These are phyloP conservation scores for Penicillium macrosclerotiorum DNA, from an alignment of 495 filamentous ascomycete species.

Conservation along the genomic window DNA sequence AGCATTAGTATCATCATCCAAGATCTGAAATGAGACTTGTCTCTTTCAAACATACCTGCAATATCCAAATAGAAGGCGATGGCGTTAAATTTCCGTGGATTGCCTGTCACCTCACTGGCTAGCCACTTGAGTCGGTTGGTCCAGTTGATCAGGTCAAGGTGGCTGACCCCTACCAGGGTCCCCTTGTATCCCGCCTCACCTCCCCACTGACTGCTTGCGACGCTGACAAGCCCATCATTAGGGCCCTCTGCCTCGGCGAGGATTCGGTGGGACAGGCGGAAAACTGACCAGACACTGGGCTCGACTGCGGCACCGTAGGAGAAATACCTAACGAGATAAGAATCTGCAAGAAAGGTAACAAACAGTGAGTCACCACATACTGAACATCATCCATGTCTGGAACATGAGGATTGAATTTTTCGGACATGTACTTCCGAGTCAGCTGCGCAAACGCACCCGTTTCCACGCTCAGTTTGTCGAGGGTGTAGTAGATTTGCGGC, in stretches of 20 bases:
- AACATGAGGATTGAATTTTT: constrained; percentile 77
- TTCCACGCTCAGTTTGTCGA: constrained; percentile 67
- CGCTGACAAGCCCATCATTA: constrained; percentile 93
- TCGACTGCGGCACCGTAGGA: constrained; percentile 81
- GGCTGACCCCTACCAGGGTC: constrained; percentile 82
- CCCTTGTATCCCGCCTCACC: constrained; percentile 69
- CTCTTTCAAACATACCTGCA: constrained; percentile 63
- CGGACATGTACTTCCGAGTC: constrained; percentile 75
- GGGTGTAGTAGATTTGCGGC: constrained; percentile 65
- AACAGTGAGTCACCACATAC: constrained; percentile 26
- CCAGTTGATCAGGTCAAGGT: constrained; percentile 96
- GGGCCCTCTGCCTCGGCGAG: constrained; percentile 70
- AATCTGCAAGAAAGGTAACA: not conserved
- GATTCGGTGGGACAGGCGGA: constrained; percentile 68
- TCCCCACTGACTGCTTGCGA: constrained; percentile 85
- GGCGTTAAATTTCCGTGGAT: constrained; percentile 83
- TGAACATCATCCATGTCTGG: constrained; percentile 71
- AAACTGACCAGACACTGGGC: constrained; percentile 67
- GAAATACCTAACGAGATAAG: constrained; percentile 61
- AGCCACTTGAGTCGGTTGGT: constrained; percentile 78
- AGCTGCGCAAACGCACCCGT: constrained; percentile 84
- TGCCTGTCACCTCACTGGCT: constrained; percentile 63
- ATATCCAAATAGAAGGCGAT: constrained; percentile 94
- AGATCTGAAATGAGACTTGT: not conserved
- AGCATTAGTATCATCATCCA: not conserved